Base-by-base conservation (phyloP, 192 early-diverging fungal genomes). In the Cetraspora pellucida region DNA sequence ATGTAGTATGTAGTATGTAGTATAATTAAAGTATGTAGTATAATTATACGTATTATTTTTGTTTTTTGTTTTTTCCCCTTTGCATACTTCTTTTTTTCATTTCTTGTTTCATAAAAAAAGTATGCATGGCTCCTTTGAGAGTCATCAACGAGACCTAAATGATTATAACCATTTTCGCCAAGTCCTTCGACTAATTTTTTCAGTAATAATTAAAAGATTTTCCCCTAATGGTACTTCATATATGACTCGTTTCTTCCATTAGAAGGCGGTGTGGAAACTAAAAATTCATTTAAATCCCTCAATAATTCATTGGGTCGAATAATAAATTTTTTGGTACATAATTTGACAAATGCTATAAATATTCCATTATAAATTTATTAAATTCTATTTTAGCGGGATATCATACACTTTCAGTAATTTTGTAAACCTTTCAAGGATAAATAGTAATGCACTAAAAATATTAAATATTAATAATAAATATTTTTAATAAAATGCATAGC, bases 281-380 rank as follows among this genome's bases (percentile, higher is more conserved):
- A 91, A 82, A 98, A 95, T 28, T 89, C 81, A 60, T 99, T 92
- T 60, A 96, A 87, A 45, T 90, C 90, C 44, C 83, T 84, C 23
- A 99, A 74, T 6, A 99, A 80, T 43, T 87, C 81, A 67, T 89
- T 86, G 9, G 91, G 82, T n/a, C 87, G 82, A 6, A 96, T 76
- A 49, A 83, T 85, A 97, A 72, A 37, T 95, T 89, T 30, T 90
- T 81, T 37, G 91, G 87, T 63, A 99, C 84, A 7, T 89, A 81
- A 83, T 98, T 99, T 30, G 96, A 92, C 44, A 97, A 79, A 67
- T 97, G 95, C 97, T 97, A 98, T 52, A 99, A 76, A 71, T 97
- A 99, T 81, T 95, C 96, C 93, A 98, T 96, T 19, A 94, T 90
- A 37, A 97, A 82, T 78, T 98, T 95, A 43, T 90, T 93, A 78